Conservation (phyloP, 2,329 filamentous ascomycete species). For the Colletotrichum sp. region DNA sequence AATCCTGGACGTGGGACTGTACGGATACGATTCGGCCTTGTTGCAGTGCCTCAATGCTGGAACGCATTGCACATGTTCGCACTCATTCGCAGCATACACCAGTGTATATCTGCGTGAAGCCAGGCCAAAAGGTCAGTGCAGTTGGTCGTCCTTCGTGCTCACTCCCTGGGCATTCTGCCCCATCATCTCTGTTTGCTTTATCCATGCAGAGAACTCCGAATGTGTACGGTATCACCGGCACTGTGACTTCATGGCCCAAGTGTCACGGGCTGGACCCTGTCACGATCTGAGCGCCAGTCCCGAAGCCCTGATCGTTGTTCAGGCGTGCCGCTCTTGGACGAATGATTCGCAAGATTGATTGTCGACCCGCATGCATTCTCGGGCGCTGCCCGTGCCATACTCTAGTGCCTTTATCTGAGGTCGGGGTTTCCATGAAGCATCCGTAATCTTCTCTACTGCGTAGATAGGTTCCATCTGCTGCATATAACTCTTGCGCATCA, state of each 20-base stretch:
- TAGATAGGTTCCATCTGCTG: not conserved
- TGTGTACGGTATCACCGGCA: not conserved
- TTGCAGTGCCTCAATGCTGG: not conserved
- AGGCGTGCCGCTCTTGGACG: not conserved
- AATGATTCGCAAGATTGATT: not conserved
- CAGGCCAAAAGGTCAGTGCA: not conserved
- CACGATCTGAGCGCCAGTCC: constrained; percentile 7
- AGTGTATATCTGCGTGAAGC: not conserved
- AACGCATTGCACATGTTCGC: not conserved
- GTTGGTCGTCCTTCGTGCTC: not conserved
- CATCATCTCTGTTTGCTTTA: not conserved
- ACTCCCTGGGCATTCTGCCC: not conserved
- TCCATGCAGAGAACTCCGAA: not conserved
- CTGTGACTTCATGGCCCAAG: not conserved
- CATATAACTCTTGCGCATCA: not conserved
- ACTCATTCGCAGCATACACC: not conserved
- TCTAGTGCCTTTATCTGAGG: not conserved
- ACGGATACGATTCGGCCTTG: not conserved
- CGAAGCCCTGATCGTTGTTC: constrained; percentile 15
- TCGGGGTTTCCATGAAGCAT: not conserved
- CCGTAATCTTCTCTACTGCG: not conserved
- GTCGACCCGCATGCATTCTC: not conserved
- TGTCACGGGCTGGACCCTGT: not conserved
- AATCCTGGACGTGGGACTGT: not conserved
- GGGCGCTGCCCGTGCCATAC: not conserved